These are phyloP conservation scores for Naegleria gruberi DNA, from an alignment of 208 protist genomes.

Conservation along the genomic window DNA sequence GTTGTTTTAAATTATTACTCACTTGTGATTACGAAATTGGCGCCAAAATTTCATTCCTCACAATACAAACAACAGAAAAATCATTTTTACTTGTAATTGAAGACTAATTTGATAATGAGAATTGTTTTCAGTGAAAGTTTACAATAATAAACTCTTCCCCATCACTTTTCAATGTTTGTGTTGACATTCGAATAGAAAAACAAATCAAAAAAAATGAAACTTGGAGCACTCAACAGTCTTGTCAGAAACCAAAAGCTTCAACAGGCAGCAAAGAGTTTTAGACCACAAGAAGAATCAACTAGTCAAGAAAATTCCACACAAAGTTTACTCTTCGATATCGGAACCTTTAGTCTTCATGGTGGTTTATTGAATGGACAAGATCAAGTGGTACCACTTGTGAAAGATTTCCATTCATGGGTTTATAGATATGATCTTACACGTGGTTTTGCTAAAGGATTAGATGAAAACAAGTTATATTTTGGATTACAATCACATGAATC, in stretches of 20 bases:
- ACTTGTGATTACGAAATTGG: too few species aligned
- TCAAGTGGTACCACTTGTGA: neutral
- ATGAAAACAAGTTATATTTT: constrained; percentile 1
- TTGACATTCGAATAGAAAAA: too few species aligned
- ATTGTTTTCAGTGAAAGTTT: too few species aligned
- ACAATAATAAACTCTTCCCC: too few species aligned
- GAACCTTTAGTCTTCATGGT: neutral
- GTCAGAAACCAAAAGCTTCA: neutral
- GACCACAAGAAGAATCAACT: neutral
- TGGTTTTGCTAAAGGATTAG: neutral
- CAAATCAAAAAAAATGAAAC: neutral
- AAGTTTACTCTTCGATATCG: neutral
- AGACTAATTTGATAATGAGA: too few species aligned
- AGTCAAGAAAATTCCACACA: neutral
- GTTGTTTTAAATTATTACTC: too few species aligned
- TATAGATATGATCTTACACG: neutral
- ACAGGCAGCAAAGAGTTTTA: neutral
- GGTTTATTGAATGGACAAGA: neutral
- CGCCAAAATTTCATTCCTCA: too few species aligned
- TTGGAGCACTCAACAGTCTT: neutral
- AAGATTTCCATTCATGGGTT: neutral
- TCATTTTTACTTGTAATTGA: too few species aligned
- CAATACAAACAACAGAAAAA: too few species aligned
- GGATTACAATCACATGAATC: neutral
- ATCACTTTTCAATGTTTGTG: neutral